Percentiles rank a stretch among this genome's conserved stretches.
Evolutionary conservation across 2,329 filamentous ascomycete species (phyloP).

Genomic region (Penicillium corylophilum): DNA sequence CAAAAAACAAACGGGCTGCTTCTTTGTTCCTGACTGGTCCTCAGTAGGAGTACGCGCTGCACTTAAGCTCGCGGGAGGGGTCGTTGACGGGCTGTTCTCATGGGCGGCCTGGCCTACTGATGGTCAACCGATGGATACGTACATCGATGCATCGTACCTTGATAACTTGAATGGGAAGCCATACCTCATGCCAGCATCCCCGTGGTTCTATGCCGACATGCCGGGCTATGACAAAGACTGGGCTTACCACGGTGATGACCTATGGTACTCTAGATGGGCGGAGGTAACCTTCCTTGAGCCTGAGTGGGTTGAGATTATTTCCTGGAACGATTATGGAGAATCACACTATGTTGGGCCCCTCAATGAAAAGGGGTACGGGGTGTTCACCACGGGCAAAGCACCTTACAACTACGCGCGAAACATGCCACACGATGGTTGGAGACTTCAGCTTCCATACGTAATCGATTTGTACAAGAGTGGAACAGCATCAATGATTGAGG

Average conservation of each 20-base stretch:
- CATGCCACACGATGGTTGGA: constrained; percentile 35
- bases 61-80: constrained; percentile 18
- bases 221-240: constrained; percentile 60
- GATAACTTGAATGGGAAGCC: constrained; percentile 32
- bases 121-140: constrained; percentile 37
- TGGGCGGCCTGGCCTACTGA: constrained; percentile 48
- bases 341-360: constrained; percentile 58
- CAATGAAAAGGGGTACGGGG: constrained; percentile 28
- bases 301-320: constrained; percentile 46
- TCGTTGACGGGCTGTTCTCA: constrained; percentile 41
- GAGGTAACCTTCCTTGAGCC: constrained; percentile 36
- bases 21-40: constrained; percentile 51
- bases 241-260: constrained; percentile 61
- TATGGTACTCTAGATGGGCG: constrained; percentile 62
- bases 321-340: constrained; percentile 63
- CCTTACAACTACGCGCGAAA: constrained; percentile 37
- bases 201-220: constrained; percentile 59
- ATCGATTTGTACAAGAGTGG: constrained; percentile 38
- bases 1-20: constrained; percentile 41
- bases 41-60: constrained; percentile 33
- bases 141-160: constrained; percentile 44
- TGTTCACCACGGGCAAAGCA: constrained; percentile 31
- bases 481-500: constrained; percentile 17
- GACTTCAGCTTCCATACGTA: constrained; percentile 33
- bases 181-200: constrained; percentile 59